These are phyloP conservation scores for Gnetum montanum DNA, from an alignment of 75 land plant species.

Conservation along the genomic window DNA sequence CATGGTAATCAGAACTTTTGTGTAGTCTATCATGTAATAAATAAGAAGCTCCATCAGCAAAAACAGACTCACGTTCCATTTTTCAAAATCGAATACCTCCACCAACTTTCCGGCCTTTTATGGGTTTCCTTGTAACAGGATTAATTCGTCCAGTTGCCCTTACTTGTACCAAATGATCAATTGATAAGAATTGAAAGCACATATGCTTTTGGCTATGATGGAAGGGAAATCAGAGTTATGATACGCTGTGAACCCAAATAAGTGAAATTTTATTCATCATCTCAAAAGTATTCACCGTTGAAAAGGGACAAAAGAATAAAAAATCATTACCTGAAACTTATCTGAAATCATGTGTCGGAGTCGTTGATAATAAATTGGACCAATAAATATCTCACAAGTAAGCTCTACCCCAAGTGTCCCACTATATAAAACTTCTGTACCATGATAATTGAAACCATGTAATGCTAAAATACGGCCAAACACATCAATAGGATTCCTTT, in stretches of 20 bases:
- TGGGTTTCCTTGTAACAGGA: conserved; percentile 85
- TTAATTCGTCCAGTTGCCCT: conserved; percentile 84
- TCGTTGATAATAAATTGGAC: too few relatives aligned
- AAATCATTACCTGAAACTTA: conserved; percentile 98
- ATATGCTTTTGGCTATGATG: too few relatives aligned
- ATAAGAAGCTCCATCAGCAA: conserved; percentile 97
- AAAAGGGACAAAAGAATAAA: not conserved
- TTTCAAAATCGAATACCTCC: conserved; percentile 99
- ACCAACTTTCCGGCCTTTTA: conserved; percentile 87
- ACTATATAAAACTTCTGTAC: too few relatives aligned
- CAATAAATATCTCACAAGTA: too few relatives aligned
- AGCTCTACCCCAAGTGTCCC: too few relatives aligned
- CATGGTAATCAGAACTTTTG: conserved; percentile 89
- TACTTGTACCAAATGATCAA: conserved; percentile 37
- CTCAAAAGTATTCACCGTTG: not conserved
- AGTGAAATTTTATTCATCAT: not conserved
- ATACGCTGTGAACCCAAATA: not conserved
- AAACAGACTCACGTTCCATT: conserved; percentile 95
- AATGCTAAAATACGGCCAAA: conserved; percentile 70
- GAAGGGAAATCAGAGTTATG: not conserved
- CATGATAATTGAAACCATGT: conserved; percentile 99
- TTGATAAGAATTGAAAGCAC: too few relatives aligned
- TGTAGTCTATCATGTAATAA: conserved; percentile 93
- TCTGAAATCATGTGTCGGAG: too few relatives aligned
- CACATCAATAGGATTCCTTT: conserved; percentile 44